Evolutionary conservation across 2,329 filamentous ascomycete species (phyloP), one percentile per base, ranked within the genome.

Genomic region (Epichloe baconii): DNA sequence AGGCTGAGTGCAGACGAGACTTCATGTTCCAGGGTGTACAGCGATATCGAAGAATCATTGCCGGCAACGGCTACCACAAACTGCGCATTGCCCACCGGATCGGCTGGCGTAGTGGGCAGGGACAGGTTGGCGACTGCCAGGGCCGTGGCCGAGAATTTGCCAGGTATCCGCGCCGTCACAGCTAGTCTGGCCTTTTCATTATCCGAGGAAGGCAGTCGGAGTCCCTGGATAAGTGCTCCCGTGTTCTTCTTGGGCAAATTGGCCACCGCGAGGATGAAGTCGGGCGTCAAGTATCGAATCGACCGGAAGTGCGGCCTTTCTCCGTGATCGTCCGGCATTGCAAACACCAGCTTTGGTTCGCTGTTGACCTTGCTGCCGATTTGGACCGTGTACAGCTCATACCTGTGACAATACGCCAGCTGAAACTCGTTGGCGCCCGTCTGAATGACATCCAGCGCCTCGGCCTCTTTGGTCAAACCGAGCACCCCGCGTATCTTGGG

Each of bases 51-150:
- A 54, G 82, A 81, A 64, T 94, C 86, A 59, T 86, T 85, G 8
- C 84, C 85, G 3, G 86, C 86, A 14, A 94, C 80, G 6, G 89
- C 90, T 57, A 95, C 76, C 45, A 85, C 78, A 56, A 88, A 85
- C 67, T 96, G 88, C 45, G 83, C 79, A 53, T 85, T 81, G 49
- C 78, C 79, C 48, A 80, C 67, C 1, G 75, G 68, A 1, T 63
- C 58, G 17, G 76, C 71, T 0, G 76, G 68, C 11, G 77, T 70
- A 5, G 74, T 66, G 6, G 78, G 70, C 4, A 72, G 75, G 10
- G 78, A 75, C 10, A 96, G 75, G 52, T 83, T 80, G 53, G 81
- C 81, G 47, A 91, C 80, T 48, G 93, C 86, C 48, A 97, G 74
- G 10, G 85, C 85, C 0, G 87, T 85, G 4, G 86, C 86, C 52